Percentiles rank a stretch among this genome's conserved stretches.
These are phyloP conservation scores for Auricularia heimuer DNA, from an alignment of 768 basidiomycete genomes.

Conservation along the genomic window DNA sequence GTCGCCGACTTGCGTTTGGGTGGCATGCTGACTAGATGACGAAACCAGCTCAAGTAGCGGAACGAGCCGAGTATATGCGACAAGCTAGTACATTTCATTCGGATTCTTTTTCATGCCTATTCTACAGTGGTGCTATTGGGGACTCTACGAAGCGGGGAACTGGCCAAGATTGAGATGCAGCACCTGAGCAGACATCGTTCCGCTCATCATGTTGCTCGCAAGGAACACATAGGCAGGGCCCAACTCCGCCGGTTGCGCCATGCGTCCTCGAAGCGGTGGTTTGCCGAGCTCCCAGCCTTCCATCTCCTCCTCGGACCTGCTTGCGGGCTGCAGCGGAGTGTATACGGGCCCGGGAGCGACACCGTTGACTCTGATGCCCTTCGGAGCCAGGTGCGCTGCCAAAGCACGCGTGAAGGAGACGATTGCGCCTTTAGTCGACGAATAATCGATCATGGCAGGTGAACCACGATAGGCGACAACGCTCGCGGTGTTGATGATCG, in stretches of 20 bases:
- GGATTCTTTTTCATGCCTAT: too few species aligned
- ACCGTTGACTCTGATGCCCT: slow-evolving; percentile 48
- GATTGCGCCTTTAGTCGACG: slow-evolving; percentile 52
- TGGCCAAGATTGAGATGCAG: neutral
- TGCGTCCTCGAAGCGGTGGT: slow-evolving; percentile 38
- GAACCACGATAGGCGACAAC: slow-evolving; percentile 41
- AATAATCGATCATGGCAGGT: slow-evolving; percentile 36
- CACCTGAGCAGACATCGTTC: neutral
- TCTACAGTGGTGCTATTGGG: too few species aligned
- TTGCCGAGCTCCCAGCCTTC: slow-evolving; percentile 39
- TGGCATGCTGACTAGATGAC: neutral
- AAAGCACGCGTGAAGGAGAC: slow-evolving; percentile 46
- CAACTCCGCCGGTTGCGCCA: slow-evolving; percentile 42
- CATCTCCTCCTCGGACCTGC: slow-evolving; percentile 45
- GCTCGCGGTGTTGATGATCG: slow-evolving; percentile 53
- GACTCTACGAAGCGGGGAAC: neutral
- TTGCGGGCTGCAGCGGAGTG: slow-evolving; percentile 50
- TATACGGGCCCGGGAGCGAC: slow-evolving; percentile 46
- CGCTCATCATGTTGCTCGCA: slow-evolving; percentile 17
- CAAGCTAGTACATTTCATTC: too few species aligned
- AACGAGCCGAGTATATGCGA: too few species aligned
- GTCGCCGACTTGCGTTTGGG: neutral
- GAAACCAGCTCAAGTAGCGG: neutral
- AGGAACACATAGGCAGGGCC: slow-evolving; percentile 47
- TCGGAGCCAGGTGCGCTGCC: slow-evolving; percentile 40